Evolutionary conservation across 2,329 filamentous ascomycete genomes (phyloP).

Genomic region (Juglanconis juglandina): DNA sequence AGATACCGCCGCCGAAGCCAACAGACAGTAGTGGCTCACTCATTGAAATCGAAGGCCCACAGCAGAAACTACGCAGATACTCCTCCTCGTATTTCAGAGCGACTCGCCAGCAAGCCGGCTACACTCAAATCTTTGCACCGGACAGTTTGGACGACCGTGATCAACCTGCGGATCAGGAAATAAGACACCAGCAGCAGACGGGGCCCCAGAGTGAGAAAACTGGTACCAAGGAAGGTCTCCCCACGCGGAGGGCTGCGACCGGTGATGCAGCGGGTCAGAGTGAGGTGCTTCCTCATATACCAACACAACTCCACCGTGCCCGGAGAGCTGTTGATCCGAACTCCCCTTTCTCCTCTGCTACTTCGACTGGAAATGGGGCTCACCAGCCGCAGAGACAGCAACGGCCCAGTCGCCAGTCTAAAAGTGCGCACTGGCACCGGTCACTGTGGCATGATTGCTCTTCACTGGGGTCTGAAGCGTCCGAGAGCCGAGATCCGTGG

Average conservation of each 20-base stretch:
- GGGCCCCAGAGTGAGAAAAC: too few relatives aligned
- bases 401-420: neutral
- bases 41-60: neutral
- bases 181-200: neutral
- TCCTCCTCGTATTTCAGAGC: neutral
- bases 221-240: too few relatives aligned
- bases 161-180: neutral
- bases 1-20: slow-evolving; percentile 20
- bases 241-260: too few relatives aligned
- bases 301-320: neutral
- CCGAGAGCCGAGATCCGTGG: neutral
- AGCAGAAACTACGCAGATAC: neutral
- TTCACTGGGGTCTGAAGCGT: neutral
- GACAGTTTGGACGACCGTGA: neutral
- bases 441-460: neutral
- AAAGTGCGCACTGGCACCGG: neutral
- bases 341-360: neutral
- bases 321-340: neutral
- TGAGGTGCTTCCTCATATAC: too few relatives aligned
- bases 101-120: neutral
- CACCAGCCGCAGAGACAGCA: neutral
- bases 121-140: neutral
- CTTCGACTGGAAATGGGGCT: neutral
- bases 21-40: slow-evolving; percentile 5
- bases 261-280: neutral